Conservation (phyloP, 1,284 basidiomycete species). For the Malassezia sp. region DNA sequence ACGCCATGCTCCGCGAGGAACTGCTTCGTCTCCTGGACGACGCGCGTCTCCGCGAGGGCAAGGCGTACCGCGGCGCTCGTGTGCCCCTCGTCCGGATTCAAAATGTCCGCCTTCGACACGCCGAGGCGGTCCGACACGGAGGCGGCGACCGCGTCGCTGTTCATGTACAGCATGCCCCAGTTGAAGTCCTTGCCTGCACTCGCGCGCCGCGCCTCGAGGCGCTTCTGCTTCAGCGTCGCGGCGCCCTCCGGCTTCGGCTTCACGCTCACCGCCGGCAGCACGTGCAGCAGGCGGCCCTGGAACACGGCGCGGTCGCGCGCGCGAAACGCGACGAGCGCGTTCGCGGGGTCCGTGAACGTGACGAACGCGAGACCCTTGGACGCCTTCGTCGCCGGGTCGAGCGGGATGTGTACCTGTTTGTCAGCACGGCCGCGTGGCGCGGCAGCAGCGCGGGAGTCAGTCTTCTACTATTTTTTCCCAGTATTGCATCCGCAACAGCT, state of each 20-base stretch:
- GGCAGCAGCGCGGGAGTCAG: too few relatives aligned
- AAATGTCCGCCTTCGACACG: conserved; percentile 71
- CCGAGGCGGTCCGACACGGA: conserved; percentile 71
- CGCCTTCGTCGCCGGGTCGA: conserved; percentile 58
- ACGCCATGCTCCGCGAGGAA: conserved; percentile 57
- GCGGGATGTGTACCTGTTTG: conserved; percentile 68
- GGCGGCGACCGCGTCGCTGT: conserved; percentile 76
- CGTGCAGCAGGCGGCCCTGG: conserved; percentile 81
- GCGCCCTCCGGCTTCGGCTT: conserved; percentile 27
- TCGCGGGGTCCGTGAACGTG: conserved; percentile 57
- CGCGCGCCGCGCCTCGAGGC: conserved; percentile 58
- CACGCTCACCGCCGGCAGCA: conserved; percentile 67
- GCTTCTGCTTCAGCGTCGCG: conserved; percentile 52
- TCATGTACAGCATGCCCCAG: conserved; percentile 95
- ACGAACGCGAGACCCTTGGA: conserved; percentile 67
- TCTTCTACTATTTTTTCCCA: conserved; percentile 46
- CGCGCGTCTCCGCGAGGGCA: conserved; percentile 86
- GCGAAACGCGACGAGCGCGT: conserved; percentile 66
- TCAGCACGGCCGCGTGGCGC: conserved; percentile 16
- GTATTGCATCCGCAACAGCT: conserved; percentile 33
- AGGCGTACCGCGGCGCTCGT: conserved; percentile 65
- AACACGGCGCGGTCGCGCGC: conserved; percentile 73
- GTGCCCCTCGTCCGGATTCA: conserved; percentile 51
- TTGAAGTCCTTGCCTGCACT: conserved; percentile 74
- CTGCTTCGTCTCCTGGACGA: conserved; percentile 85